These are phyloP conservation scores for Colletotrichum sansevieriae DNA, from an alignment of 2,329 filamentous ascomycete genomes.

Conservation along the genomic window DNA sequence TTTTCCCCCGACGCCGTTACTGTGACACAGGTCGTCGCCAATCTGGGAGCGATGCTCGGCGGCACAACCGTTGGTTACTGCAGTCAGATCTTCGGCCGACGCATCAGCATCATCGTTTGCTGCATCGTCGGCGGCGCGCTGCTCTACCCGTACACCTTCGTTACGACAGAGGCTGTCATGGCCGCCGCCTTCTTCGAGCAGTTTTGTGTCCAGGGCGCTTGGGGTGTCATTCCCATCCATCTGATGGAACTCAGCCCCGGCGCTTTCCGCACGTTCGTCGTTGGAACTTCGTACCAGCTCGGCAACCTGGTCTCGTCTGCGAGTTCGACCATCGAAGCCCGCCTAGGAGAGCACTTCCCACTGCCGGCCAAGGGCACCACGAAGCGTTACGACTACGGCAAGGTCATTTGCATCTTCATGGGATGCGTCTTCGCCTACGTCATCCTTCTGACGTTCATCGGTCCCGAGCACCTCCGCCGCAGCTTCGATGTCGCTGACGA, in stretches of 20 bases:
- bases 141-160: slow-evolving; percentile 86
- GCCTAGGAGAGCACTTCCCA: slow-evolving; percentile 80
- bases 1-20: slow-evolving; percentile 70
- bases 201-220: slow-evolving; percentile 82
- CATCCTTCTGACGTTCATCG: slow-evolving; percentile 73
- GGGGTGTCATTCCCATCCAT: slow-evolving; percentile 83
- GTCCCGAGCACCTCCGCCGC: slow-evolving; percentile 66
- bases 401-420: slow-evolving; percentile 93
- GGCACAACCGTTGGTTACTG: slow-evolving; percentile 76
- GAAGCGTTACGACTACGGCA: slow-evolving; percentile 78
- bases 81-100: slow-evolving; percentile 77
- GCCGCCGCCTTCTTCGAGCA: slow-evolving; percentile 88
- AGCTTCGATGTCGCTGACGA: slow-evolving; percentile 66
- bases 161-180: slow-evolving; percentile 72
- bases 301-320: slow-evolving; percentile 80
- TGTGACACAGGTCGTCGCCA: slow-evolving; percentile 79
- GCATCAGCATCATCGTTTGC: slow-evolving; percentile 76
- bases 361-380: slow-evolving; percentile 67
- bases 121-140: slow-evolving; percentile 78
- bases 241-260: slow-evolving; percentile 82
- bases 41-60: slow-evolving; percentile 78
- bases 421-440: slow-evolving; percentile 79
- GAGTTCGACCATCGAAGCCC: slow-evolving; percentile 81
- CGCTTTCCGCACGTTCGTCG: slow-evolving; percentile 79
- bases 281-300: slow-evolving; percentile 81